These are phyloP conservation scores for Diplodia intermedia DNA, from an alignment of 2,329 filamentous ascomycete species.

Conservation along the genomic window DNA sequence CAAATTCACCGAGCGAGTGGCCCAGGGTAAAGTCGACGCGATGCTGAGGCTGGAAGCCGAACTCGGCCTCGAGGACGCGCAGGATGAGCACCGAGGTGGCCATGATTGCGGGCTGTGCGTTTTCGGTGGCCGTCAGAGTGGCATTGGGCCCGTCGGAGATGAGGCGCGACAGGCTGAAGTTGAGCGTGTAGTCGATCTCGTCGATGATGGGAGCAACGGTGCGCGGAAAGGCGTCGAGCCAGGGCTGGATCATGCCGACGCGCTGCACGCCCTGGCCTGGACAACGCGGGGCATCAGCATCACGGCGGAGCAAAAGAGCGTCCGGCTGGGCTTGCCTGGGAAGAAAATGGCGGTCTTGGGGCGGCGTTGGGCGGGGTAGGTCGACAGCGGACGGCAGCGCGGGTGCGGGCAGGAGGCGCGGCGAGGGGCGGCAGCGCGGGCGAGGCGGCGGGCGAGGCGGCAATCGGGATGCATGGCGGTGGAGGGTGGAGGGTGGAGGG, in stretches of 20 bases:
- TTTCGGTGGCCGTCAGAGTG: conserved; percentile 78
- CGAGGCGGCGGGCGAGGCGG: conserved; percentile 16
- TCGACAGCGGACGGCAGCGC: conserved; percentile 4
- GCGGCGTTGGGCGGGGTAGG: conserved; percentile 2
- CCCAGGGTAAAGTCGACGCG: conserved; percentile 84
- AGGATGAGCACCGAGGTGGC: conserved; percentile 90
- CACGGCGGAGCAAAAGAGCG: conserved; percentile 6
- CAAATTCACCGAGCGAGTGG: conserved; percentile 92
- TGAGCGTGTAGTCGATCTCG: conserved; percentile 80
- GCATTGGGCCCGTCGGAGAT: conserved; percentile 82
- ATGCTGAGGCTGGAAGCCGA: conserved; percentile 73
- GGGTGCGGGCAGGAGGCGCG: conserved; percentile 15
- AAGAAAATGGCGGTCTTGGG: conserved; percentile 51
- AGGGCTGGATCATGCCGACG: conserved; percentile 84
- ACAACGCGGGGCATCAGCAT: conserved; percentile 7
- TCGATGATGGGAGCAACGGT: conserved; percentile 80
- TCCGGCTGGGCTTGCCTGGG: conserved; percentile 38
- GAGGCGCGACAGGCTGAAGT: conserved; percentile 72
- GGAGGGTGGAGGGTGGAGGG: not conserved
- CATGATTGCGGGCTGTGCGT: conserved; percentile 96
- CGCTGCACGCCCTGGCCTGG: conserved; percentile 87
- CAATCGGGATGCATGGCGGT: conserved; percentile 17
- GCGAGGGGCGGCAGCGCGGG: not conserved
- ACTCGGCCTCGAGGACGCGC: conserved; percentile 84
- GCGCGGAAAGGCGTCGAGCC: conserved; percentile 83